Evolutionary conservation across 495 filamentous ascomycete genomes (phyloP).

Genomic region (Terfezia claveryi): DNA sequence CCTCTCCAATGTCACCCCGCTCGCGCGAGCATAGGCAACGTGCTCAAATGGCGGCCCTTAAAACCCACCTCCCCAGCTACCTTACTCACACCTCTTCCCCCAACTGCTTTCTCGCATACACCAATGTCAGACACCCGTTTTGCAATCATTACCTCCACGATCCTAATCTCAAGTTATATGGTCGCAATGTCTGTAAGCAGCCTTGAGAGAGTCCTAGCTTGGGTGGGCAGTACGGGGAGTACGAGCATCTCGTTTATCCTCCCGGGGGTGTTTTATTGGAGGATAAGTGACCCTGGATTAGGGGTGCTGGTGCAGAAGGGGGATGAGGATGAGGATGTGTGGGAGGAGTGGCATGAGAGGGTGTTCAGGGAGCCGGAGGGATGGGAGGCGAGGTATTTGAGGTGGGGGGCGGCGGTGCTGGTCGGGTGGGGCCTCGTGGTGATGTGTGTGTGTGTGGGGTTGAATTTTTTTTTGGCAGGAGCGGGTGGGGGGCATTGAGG

Average conservation of each 20-base stretch:
- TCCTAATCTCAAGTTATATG: slow-evolving; percentile 64
- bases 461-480: slow-evolving; percentile 11
- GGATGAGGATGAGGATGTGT: slow-evolving; percentile 55
- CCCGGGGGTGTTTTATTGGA: slow-evolving; percentile 92
- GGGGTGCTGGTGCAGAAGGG: slow-evolving; percentile 68
- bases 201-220: slow-evolving; percentile 74
- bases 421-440: slow-evolving; percentile 66
- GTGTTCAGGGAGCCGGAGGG: slow-evolving; percentile 21
- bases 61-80: slow-evolving; percentile 4
- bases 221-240: slow-evolving; percentile 82
- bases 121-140: slow-evolving; percentile 72
- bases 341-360: slow-evolving; percentile 25
- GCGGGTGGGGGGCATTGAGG: not conserved
- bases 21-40: slow-evolving; percentile 75
- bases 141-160: slow-evolving; percentile 64
- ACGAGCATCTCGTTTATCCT: slow-evolving; percentile 93
- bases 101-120: slow-evolving; percentile 21
- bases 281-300: slow-evolving; percentile 73
- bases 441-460: slow-evolving; percentile 70
- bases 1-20: slow-evolving; percentile 91
- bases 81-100: slow-evolving; percentile 20
- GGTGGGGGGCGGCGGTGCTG: slow-evolving; percentile 51
- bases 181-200: slow-evolving; percentile 79
- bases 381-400: slow-evolving; percentile 30
- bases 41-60: slow-evolving; percentile 70